A percentile compares a stretch with the other conserved stretches of the same genome.
These are phyloP conservation scores for Colletotrichum somersetense DNA, from an alignment of 2,329 filamentous ascomycete species.

Conservation along the genomic window DNA sequence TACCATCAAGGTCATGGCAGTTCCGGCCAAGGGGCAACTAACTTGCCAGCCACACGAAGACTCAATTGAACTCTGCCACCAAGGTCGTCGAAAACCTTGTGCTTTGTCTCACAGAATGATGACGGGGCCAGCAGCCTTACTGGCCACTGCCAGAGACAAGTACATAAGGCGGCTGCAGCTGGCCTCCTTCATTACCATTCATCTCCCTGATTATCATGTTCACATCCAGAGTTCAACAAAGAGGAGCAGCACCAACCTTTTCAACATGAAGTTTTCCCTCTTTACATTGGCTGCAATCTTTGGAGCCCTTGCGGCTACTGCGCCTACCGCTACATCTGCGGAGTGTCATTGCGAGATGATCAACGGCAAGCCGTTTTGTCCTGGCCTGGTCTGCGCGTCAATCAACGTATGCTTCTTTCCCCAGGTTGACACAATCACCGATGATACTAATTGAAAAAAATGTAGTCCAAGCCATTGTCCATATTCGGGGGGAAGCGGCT, in stretches of 20 bases:
- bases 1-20: too few relatives aligned
- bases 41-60: too few relatives aligned
- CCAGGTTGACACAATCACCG: too few relatives aligned
- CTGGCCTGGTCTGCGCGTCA: too few relatives aligned
- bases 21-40: too few relatives aligned
- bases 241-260: background rate
- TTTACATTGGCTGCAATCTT: conserved; percentile 14
- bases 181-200: background rate
- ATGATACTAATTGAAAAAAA: background rate
- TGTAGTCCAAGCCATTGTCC: background rate
- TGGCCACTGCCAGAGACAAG: too few relatives aligned
- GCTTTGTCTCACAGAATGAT: too few relatives aligned
- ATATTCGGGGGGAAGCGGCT: background rate
- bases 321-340: background rate
- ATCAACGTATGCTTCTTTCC: background rate
- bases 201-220: background rate
- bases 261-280: conserved; percentile 28
- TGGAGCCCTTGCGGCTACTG: conserved; percentile 6
- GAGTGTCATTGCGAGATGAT: conserved; percentile 22
- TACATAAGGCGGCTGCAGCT: too few relatives aligned
- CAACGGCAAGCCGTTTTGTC: conserved; percentile 13
- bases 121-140: too few relatives aligned
- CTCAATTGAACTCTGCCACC: too few relatives aligned
- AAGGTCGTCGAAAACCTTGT: too few relatives aligned
- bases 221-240: background rate